These are phyloP conservation scores for Oenanthe javanica DNA, from an alignment of 140 eudicot genomes.

Conservation along the genomic window DNA sequence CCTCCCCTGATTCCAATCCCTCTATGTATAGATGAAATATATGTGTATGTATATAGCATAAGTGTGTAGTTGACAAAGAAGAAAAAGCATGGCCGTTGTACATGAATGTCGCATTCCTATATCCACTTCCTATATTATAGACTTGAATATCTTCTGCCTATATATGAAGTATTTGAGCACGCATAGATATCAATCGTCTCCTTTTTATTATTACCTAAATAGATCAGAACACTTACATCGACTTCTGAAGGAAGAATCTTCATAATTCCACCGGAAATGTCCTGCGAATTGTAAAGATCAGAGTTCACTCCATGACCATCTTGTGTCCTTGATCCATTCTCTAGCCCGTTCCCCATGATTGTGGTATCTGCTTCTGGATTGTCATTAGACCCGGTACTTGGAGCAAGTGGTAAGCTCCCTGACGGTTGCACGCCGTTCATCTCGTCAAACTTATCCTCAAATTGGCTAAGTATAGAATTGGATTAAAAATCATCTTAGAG, in stretches of 20 bases:
- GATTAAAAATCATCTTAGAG: background rate
- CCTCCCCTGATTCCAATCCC: background rate
- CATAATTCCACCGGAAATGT: slow-evolving; percentile 53
- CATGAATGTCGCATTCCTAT: background rate
- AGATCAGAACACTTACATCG: slow-evolving; percentile 43
- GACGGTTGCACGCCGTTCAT: slow-evolving; percentile 52
- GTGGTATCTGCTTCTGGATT: slow-evolving; percentile 32
- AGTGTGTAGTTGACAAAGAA: background rate
- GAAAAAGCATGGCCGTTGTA: background rate
- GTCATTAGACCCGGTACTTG: slow-evolving; percentile 53
- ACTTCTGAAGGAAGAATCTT: slow-evolving; percentile 67
- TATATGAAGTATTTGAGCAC: background rate
- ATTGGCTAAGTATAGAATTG: slow-evolving; percentile 50
- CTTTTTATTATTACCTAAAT: background rate
- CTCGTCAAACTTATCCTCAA: slow-evolving; percentile 95
- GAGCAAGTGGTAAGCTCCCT: slow-evolving; percentile 41
- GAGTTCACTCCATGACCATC: slow-evolving; percentile 26
- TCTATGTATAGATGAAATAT: background rate
- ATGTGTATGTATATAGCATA: background rate
- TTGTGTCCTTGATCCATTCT: slow-evolving; percentile 30
- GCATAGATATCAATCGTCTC: background rate
- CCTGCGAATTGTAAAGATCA: slow-evolving; percentile 38
- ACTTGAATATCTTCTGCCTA: background rate
- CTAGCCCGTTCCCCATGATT: slow-evolving; percentile 14
- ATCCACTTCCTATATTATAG: background rate